Base-by-base conservation (phyloP, 1,284 basidiomycete genomes). In the Polyporus tsugae region DNA sequence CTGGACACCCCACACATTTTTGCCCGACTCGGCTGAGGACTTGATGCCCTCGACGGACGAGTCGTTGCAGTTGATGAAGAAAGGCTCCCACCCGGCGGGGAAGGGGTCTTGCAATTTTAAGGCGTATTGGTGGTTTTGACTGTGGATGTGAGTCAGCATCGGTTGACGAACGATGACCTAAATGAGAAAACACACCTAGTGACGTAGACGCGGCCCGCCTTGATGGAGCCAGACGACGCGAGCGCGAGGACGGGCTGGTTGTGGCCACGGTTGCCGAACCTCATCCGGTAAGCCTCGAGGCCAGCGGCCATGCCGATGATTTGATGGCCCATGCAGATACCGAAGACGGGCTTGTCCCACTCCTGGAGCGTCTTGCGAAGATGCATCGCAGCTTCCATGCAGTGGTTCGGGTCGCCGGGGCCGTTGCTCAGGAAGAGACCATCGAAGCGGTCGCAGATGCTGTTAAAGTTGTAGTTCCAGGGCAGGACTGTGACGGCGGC, bases 241-340 rank as follows among this genome's bases (percentile, higher is more conserved):
- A 99, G 86, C 33, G 97, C 97, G 42, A 99, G 87, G 19, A 99
- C 97, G 52, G 97, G 97, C 81, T 99, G 97, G 80, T 99, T 99
- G 82, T 99, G 98, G n/a, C 97, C 97, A 76, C 97, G 93, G 81
- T 99, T 99, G 36, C 97, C 97, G 78, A 99, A 99, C 25, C 91
- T 95, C 96, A 98, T 98, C 41, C 96, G 89, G 81, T 99, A 99
- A 7, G 97, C 95, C 76, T 98, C 96, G 70, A 99, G 83, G 55
- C 98, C 98, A 25, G 96, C 97, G 19, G 97, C 97, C 84, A 99
- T 93, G 61, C 98, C 97, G 75, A 99, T 95, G 75, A 99, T 89
- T 81, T 98, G 96, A 80, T 98, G 95, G 60, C 96, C 98, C 98
- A 99, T 99, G 83, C 97, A 99, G 78, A 99, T 98, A 68, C 97